These are phyloP conservation scores for Kalanchoe fedtschenkoi DNA, from an alignment of 164 flowering plant species.

Conservation along the genomic window DNA sequence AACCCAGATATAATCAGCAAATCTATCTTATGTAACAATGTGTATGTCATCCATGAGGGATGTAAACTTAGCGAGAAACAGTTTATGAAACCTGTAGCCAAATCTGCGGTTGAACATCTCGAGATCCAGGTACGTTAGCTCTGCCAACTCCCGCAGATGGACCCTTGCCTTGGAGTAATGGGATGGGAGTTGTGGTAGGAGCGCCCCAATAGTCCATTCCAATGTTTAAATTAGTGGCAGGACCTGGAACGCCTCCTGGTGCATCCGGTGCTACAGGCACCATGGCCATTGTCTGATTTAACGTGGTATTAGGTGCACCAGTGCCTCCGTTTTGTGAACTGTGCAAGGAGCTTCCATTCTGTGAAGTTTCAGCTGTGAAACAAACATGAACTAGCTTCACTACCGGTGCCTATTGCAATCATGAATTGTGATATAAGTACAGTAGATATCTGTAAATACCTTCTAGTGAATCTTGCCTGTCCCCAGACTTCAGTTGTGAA, in stretches of 20 bases:
- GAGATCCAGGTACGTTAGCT: conserved; percentile 50
- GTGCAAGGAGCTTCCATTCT: conserved; percentile 42
- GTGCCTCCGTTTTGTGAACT: conserved; percentile 52
- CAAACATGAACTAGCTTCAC: not conserved
- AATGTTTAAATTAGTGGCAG: conserved; percentile 85
- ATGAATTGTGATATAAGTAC: not conserved
- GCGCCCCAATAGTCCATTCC: conserved; percentile 98
- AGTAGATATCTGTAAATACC: conserved; percentile 25
- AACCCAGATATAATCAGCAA: not conserved
- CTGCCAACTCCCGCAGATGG: conserved; percentile 54
- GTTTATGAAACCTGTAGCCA: conserved; percentile 57
- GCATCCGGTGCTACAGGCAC: conserved; percentile 41
- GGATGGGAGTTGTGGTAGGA: conserved; percentile 41
- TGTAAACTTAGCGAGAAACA: not conserved
- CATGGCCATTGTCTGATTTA: conserved; percentile 44
- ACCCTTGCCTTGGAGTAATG: conserved; percentile 60
- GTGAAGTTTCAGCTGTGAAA: conserved; percentile 53
- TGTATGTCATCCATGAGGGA: too few species aligned
- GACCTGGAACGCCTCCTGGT: conserved; percentile 64
- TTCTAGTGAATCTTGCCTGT: conserved; percentile 50
- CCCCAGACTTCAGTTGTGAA: conserved; percentile 50
- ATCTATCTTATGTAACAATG: not conserved
- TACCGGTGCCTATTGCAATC: not conserved
- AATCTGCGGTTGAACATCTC: conserved; percentile 64
- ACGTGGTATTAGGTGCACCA: conserved; percentile 15